Base-by-base conservation (phyloP, 805 yeast genomes). In the Kazachstania viticola region DNA sequence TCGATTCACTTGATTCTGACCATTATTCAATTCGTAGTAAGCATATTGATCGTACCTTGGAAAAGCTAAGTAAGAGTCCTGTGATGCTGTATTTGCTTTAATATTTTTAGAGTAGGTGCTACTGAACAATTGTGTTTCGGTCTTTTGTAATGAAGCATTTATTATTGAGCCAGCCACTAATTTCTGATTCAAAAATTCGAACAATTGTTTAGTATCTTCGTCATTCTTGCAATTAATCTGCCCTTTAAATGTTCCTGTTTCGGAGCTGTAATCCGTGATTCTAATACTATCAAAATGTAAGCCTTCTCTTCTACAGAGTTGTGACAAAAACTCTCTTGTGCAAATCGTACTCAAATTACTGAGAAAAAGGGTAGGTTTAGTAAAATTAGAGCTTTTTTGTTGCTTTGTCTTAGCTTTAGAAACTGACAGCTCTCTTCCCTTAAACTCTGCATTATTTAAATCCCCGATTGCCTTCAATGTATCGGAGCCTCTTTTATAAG, bases 401-500 rank as follows among this genome's bases (percentile, higher is more conserved):
- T 23, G 31, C 29, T 35, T 30, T 33, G 40, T 31, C 22, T 45
- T 38, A 1, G 56, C 55, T 25, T 41, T 48, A 7, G 40, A 38
- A 14, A 54, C 52, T 19, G 34, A 34, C 2, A 56, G 36, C 12
- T 36, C 44, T 29, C 44, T 50, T 3, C 47, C 56, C 28, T 47
- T 49, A 27, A 54, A 55, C 2, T 29, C 19, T 8, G 47, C 38
- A 12, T 49, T 48, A 34, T 64, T 51, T 24, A 56, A 43, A 13
- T 38, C 35, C 15, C 51, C 41, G 14, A 68, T 60, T 9, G 68
- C 63, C 4, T 43, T 38, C 17, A 44, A 41, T 1, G 67, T 63
- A 28, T 54, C 61, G 7, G 44, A 35, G 17, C 54, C 51, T 21
- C 50, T 52, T 36, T 60, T 62, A 42, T 59, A 67, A 13, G 65